phyloP scores from a whole-genome alignment of 768 basidiomycete genomes.

The Trametes gibbosa region DNA sequence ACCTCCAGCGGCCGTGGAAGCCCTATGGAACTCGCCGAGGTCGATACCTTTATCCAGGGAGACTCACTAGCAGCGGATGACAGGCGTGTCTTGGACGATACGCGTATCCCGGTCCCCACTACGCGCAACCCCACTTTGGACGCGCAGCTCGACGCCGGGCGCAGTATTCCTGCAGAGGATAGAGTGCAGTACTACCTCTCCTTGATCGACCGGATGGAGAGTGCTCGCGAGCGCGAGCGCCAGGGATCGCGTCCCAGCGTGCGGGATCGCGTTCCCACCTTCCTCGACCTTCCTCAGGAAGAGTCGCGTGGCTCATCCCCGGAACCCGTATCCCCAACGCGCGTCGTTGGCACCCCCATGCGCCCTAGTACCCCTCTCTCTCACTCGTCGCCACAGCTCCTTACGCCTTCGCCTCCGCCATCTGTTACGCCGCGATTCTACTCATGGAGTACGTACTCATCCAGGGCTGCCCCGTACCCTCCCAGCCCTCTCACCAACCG shows the following conservation, averaged over 20 bases:
- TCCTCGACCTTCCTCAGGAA: conserved; percentile 8
- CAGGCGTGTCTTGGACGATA: background rate
- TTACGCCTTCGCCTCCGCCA: conserved; percentile 52
- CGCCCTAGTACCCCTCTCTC: conserved; percentile 35
- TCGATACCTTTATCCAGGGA: conserved; percentile 34
- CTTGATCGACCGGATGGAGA: background rate
- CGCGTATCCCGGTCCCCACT: background rate
- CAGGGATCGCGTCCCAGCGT: conserved; percentile 3
- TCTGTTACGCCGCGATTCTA: conserved; percentile 57
- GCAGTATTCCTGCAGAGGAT: conserved; percentile 1
- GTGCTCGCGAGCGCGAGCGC: background rate
- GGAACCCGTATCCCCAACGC: conserved; percentile 3
- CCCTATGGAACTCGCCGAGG: conserved; percentile 45
- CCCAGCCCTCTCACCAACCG: conserved; percentile 54
- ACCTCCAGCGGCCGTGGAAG: conserved; percentile 47
- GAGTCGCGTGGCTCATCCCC: conserved; percentile 6
- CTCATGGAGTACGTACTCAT: conserved; percentile 41
- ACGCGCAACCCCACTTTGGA: conserved; percentile 8
- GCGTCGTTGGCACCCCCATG: background rate
- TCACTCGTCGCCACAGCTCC: conserved; percentile 23
- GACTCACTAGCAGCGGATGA: background rate
- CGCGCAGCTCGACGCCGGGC: conserved; percentile 10
- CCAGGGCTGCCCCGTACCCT: conserved; percentile 33
- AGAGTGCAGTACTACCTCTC: conserved; percentile 6
- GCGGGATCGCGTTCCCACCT: conserved; percentile 11